phyloP scores from a whole-genome alignment of 345 rosid genomes.

The Barbarea vulgaris region DNA sequence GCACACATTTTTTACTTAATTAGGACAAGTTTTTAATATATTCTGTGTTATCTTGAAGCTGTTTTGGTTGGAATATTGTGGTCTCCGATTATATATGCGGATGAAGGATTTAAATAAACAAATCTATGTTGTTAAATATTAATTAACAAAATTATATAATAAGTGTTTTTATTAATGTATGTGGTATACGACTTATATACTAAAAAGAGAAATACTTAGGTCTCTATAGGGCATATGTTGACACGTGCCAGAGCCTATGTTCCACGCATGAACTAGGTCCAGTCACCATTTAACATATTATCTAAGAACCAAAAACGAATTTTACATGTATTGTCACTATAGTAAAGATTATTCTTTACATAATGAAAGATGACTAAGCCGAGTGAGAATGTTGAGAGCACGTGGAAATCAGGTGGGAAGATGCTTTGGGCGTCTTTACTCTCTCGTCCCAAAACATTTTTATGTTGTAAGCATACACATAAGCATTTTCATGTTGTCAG shows the following conservation, averaged over 20 bases:
- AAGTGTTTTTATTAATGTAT: neutral
- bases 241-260: conserved; percentile 18
- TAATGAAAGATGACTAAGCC: conserved; percentile 26
- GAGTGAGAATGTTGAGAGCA: conserved; percentile 12
- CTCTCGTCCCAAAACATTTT: conserved; percentile 5
- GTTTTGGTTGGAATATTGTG: conserved; percentile 15
- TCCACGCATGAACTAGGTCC: conserved; percentile 23
- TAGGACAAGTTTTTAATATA: conserved; percentile 4
- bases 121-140: neutral
- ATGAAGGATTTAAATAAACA: neutral
- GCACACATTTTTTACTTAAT: conserved; percentile 34
- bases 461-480: conserved; percentile 26
- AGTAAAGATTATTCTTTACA: neutral
- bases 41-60: neutral
- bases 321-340: neutral
- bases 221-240: conserved; percentile 15
- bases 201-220: conserved; percentile 12
- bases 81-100: conserved; percentile 1
- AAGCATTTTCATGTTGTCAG: conserved; percentile 33
- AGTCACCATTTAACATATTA: conserved; percentile 11
- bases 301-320: neutral
- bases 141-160: conserved; percentile 1
- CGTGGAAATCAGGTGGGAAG: conserved; percentile 31
- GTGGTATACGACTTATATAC: neutral
- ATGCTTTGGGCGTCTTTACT: conserved; percentile 9